Conservation (phyloP, 768 basidiomycete species). For the Tricholoma bakamatsutake region DNA sequence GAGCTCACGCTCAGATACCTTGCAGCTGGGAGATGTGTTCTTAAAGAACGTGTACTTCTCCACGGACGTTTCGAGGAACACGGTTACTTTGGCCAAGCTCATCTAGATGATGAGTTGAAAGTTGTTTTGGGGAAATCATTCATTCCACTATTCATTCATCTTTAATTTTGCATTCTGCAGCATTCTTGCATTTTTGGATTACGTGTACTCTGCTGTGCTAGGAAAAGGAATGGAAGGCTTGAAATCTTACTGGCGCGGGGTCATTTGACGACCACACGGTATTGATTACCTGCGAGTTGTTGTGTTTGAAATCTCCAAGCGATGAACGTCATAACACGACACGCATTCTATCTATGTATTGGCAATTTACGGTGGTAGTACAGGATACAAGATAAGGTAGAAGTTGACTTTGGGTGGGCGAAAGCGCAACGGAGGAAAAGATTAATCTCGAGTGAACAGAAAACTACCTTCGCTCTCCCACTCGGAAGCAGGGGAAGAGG, state of each 20-base stretch:
- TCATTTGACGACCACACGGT: no score
- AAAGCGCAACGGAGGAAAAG: no score
- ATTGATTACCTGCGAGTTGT: no score
- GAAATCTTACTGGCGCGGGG: background rate
- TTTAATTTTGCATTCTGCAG: background rate
- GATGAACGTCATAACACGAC: no score
- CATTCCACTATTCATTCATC: background rate
- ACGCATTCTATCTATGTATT: no score
- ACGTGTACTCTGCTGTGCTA: background rate
- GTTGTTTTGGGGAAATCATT: background rate
- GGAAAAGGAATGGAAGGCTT: background rate
- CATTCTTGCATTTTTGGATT: background rate
- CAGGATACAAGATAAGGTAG: no score
- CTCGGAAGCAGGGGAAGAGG: no score
- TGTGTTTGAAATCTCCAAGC: no score
- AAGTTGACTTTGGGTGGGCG: no score
- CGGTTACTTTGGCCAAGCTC: conserved; percentile 54
- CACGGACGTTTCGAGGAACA: conserved; percentile 51
- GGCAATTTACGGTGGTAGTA: no score
- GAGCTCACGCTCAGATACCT: background rate
- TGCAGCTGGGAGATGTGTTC: conserved; percentile 62
- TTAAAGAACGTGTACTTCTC: conserved; percentile 76
- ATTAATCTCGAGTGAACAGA: no score
- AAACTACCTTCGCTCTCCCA: no score
- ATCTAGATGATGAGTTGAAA: conserved; percentile 18